These are phyloP conservation scores for Xylaria sp. DNA, from an alignment of 2,329 filamentous ascomycete genomes.

Conservation along the genomic window DNA sequence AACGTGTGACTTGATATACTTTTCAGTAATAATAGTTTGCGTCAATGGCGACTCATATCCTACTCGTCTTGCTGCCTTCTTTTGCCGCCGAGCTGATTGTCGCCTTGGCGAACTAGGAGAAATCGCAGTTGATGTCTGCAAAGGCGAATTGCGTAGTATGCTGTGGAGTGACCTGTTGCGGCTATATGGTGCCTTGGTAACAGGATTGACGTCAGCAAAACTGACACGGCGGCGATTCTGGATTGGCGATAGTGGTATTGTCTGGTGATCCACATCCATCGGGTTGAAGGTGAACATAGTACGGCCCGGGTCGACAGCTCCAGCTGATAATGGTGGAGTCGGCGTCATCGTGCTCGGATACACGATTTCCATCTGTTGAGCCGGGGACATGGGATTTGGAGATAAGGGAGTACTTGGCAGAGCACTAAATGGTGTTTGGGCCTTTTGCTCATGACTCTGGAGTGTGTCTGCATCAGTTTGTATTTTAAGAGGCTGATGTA, in stretches of 20 bases:
- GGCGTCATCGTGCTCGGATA: slow-evolving; percentile 68
- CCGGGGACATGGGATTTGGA: slow-evolving; percentile 61
- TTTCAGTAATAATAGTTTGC: slow-evolving; percentile 71
- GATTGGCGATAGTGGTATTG: slow-evolving; percentile 49
- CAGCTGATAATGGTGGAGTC: slow-evolving; percentile 68
- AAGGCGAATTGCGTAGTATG: slow-evolving; percentile 73
- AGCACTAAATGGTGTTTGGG: slow-evolving; percentile 58
- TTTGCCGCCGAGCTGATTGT: slow-evolving; percentile 64
- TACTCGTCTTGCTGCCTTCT: slow-evolving; percentile 65
- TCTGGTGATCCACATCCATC: slow-evolving; percentile 47
- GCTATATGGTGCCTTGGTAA: slow-evolving; percentile 62
- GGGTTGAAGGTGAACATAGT: slow-evolving; percentile 60
- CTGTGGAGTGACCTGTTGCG: slow-evolving; percentile 69
- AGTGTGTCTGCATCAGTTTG: slow-evolving; percentile 51
- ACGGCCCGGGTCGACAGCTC: slow-evolving; percentile 55
- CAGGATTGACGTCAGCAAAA: slow-evolving; percentile 45
- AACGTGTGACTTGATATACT: slow-evolving; percentile 70
- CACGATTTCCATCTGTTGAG: slow-evolving; percentile 55
- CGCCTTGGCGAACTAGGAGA: slow-evolving; percentile 64
- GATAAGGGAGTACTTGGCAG: slow-evolving; percentile 66
- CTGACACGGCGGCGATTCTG: slow-evolving; percentile 54
- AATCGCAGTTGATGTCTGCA: slow-evolving; percentile 62
- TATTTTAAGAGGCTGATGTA: slow-evolving; percentile 52
- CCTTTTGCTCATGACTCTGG: slow-evolving; percentile 49
- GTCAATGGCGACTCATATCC: slow-evolving; percentile 71